These are phyloP conservation scores for Colletotrichum liaoningense DNA, from an alignment of 2,329 filamentous ascomycete genomes.

Conservation along the genomic window DNA sequence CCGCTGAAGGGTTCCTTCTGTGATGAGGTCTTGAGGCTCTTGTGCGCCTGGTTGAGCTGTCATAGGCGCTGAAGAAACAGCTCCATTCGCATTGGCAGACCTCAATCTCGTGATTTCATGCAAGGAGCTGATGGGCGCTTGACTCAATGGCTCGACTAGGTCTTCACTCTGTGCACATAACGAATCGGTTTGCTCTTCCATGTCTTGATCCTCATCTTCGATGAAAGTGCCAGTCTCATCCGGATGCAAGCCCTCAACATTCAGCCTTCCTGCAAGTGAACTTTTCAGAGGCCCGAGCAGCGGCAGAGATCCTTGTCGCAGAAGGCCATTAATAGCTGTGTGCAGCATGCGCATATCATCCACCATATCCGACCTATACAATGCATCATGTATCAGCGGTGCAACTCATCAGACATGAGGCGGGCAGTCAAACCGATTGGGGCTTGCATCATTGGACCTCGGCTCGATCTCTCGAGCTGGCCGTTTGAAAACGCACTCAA, in stretches of 20 bases:
- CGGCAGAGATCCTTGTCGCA: background rate
- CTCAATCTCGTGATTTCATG: background rate
- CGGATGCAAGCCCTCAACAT: background rate
- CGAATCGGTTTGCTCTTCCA: background rate
- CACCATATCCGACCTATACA: background rate
- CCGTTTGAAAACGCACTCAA: background rate
- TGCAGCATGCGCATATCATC: background rate
- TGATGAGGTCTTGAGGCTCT: background rate
- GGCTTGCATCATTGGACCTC: background rate
- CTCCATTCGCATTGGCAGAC: background rate
- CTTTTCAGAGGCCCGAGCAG: background rate
- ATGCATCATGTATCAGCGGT: background rate
- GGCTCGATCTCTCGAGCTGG: background rate
- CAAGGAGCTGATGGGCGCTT: background rate
- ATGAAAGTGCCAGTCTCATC: background rate
- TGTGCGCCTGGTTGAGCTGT: background rate
- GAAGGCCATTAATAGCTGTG: background rate
- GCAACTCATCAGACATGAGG: background rate
- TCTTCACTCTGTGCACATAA: background rate
- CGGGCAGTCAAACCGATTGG: background rate
- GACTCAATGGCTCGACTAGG: background rate
- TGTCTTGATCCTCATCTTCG: background rate
- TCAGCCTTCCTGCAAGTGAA: background rate
- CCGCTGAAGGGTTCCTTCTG: background rate
- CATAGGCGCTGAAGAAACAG: background rate